Base-by-base conservation (phyloP, 441 rosid genomes). In the Iberis amara region DNA sequence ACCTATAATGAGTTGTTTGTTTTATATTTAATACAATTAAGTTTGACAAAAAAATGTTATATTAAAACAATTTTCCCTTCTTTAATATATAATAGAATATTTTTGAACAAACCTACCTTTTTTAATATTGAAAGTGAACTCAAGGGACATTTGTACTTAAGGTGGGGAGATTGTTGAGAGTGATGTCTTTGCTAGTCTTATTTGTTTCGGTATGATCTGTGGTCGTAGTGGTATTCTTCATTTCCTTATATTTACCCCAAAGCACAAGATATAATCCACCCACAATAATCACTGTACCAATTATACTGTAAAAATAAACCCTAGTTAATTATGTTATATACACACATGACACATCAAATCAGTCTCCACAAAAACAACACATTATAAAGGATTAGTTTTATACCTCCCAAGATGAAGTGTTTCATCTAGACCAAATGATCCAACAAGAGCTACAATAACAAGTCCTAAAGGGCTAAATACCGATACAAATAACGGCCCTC, bases 381-480 rank as follows among this genome's bases (percentile, higher is more conserved):
- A 18, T 1, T 18, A 18, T 3, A 18, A 18, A 18, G 43, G 26
- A 51, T 23, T 14, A 30, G 31, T 44, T 38, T 37, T 24, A 10
- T 63, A 75, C 80, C 78, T 70, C 32, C 80, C 80, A 4, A 68
- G 14, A 31, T 67, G 57, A 7, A 76, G 57, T 11, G 63, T 39
- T 60, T 76, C 80, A 2, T 70, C 66, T 57, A 76, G 50, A 32
- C 70, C 11, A 42, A 70, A 48, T 36, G 73, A 64, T 36, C 69
- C 76, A 1, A 38, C 62, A 8, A 73, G 52, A 47, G 73, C 67
- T 9, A 73, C 78, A 8, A 65, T 54, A 54, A 73, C 63, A 5
- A 76, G 68, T 47, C 67, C 33, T 44, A 76, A 8, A 13, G 80
- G 78, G 12, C 55, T 67, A 60, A 76, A 76, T 27, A 70, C 40